Evolutionary conservation across 2,329 filamentous ascomycete genomes (phyloP), one percentile per base, ranked within the genome.

Genomic region (Hypoxylon sp.): DNA sequence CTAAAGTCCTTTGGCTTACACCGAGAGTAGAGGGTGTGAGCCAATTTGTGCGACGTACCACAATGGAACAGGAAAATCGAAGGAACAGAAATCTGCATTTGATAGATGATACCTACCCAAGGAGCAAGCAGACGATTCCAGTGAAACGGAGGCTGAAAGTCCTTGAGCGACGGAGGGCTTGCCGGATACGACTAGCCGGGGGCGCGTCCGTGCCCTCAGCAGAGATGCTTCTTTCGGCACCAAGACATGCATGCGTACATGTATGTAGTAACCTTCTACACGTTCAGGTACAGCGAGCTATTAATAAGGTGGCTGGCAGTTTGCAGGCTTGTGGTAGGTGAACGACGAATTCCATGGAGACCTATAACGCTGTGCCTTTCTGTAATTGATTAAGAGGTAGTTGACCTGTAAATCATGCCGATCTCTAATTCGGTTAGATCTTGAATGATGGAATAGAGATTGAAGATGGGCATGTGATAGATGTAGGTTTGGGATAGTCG

Each of bases 61-160:
- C 63, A 56, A 54, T 46, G 58, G 36, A 45, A 59, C 52, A 32
- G 53, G 46, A 33, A 45, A 44, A n/a, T n/a, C n/a, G n/a, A 45
- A 56, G 53, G 46, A 57, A 66, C 38, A 53, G 18, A 38, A 12
- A 26, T 53, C 30, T 63, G 28, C 28, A 49, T 40, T 46, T 63
- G 26, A 55, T 36, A 49, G 22, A 42, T 48, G 22, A 61, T 60
- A 12, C 12, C 24, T 3, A 26, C 24, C 24, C 6, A 3, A 46
- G 32, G n/a, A 33, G 49, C 44, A 40, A 46, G 40, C 52, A 30
- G 44, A 52, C 28, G 48, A 36, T 60, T 60, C 36, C 52, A 33
- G 54, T 57, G 60, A 52, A 64, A 61, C 58, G 58, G 57, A 67
- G 63, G 68, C 65, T 67, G 61, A 67, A 67, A 64, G 63, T 56